A percentile compares a stretch with the other conserved stretches of the same genome.
Evolutionary conservation across 352 stramenopile genomes (phyloP).

Genomic region (Globisporangium recalcitrans): DNA sequence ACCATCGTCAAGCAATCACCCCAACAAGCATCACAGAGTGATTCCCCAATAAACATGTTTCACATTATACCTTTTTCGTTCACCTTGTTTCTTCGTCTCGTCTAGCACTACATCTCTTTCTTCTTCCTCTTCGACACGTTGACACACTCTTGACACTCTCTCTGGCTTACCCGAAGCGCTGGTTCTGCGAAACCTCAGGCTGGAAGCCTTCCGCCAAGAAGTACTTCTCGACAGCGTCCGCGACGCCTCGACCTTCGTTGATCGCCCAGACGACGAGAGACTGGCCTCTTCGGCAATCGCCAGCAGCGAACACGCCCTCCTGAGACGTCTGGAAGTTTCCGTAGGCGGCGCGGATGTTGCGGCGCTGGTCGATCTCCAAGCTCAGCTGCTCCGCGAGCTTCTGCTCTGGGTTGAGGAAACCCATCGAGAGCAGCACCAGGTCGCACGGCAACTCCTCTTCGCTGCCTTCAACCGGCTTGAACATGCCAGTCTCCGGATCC

Average conservation of each 20-base stretch:
- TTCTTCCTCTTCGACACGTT: not conserved
- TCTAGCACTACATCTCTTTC: constrained; percentile 11
- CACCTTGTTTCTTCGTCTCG: not conserved
- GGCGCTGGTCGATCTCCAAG: constrained; percentile 91
- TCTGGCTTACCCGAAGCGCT: constrained; percentile 54
- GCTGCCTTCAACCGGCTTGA: constrained; percentile 66
- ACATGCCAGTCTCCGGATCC: constrained; percentile 69
- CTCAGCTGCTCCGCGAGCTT: constrained; percentile 85
- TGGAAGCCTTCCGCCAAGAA: constrained; percentile 75
- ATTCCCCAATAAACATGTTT: constrained; percentile 10
- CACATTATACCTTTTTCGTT: constrained; percentile 7
- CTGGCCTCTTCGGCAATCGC: constrained; percentile 96
- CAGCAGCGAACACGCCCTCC: constrained; percentile 95
- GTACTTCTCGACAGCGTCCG: constrained; percentile 82
- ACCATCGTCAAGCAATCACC: not conserved
- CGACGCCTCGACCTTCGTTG: constrained; percentile 94
- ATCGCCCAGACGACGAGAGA: constrained; percentile 98
- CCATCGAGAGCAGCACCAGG: constrained; percentile 96
- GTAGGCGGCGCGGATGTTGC: constrained; percentile 93
- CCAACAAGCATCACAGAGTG: not conserved
- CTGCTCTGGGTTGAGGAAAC: constrained; percentile 94
- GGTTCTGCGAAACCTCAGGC: constrained; percentile 75
- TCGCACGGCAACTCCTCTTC: constrained; percentile 94
- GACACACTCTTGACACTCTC: constrained; percentile 4
- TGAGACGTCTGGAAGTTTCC: constrained; percentile 92